phyloP scores from a whole-genome alignment of 2,329 filamentous ascomycete genomes.

The Talaromyces funiculosus region DNA sequence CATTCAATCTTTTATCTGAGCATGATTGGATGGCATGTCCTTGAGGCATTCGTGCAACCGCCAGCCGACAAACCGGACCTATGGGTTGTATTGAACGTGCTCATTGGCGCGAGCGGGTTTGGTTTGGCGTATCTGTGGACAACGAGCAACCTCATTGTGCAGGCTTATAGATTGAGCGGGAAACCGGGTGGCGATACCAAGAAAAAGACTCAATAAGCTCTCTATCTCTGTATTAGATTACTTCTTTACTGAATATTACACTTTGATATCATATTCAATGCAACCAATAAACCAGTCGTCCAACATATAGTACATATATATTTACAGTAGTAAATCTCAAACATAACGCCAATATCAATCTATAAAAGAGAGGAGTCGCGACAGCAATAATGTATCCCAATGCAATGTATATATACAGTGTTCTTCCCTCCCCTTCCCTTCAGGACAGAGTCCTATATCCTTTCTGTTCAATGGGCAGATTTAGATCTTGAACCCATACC shows the following conservation, averaged over 20 bases:
- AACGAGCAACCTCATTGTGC: constrained; percentile 55
- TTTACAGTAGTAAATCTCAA: background rate
- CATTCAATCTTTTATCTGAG: constrained; percentile 70
- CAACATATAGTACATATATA: constrained; percentile 2
- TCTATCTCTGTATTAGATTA: constrained; percentile 13
- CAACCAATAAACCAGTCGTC: background rate
- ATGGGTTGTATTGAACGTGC: constrained; percentile 88
- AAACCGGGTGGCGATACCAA: constrained; percentile 22
- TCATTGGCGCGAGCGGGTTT: constrained; percentile 80
- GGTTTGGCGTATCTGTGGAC: constrained; percentile 89
- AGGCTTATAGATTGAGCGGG: constrained; percentile 25
- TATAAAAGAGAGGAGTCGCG: background rate
- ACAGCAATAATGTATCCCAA: background rate
- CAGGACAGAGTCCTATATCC: background rate
- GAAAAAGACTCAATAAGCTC: constrained; percentile 30
- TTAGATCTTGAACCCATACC: constrained; percentile 73
- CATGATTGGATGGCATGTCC: constrained; percentile 77
- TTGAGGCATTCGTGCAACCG: constrained; percentile 62
- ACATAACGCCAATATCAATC: background rate
- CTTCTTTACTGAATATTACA: constrained; percentile 7
- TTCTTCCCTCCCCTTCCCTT: background rate
- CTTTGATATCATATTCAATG: background rate
- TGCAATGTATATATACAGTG: background rate
- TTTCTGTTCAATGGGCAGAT: background rate
- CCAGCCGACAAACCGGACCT: constrained; percentile 79